Conservation (phyloP, 495 filamentous ascomycete species). For the Sphaerosporella brunnea region DNA sequence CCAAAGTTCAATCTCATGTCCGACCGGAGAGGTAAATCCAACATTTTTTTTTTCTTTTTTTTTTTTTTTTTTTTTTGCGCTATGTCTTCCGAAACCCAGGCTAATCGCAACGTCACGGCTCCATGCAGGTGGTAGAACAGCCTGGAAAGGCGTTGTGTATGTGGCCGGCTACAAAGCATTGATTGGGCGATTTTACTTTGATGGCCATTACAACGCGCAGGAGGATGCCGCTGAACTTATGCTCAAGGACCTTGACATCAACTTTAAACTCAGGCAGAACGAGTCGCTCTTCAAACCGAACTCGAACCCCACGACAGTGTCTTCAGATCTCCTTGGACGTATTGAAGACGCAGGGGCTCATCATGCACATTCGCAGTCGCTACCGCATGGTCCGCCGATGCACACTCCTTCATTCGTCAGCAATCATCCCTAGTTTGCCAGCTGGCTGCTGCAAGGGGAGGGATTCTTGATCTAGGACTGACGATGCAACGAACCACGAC, state of each 20-base stretch:
- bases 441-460: slow-evolving; percentile 5
- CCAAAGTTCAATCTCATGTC: slow-evolving; percentile 2
- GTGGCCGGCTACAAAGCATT: background rate
- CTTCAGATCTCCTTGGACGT: no score
- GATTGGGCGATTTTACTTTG: slow-evolving; percentile 3
- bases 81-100: background rate
- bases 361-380: slow-evolving; percentile 2
- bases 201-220: slow-evolving; percentile 1
- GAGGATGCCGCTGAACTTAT: slow-evolving; percentile 6
- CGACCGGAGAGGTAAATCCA: slow-evolving; percentile 4
- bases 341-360: background rate
- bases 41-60: background rate
- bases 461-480: background rate
- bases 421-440: slow-evolving; percentile 3
- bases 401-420: background rate
- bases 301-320: no score
- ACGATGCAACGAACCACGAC: background rate
- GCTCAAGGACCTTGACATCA: background rate
- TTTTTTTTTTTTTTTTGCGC: background rate
- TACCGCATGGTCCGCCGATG: background rate
- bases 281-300: no score
- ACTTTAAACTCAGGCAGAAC: background rate
- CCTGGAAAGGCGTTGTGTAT: slow-evolving; percentile 1
- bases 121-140: slow-evolving; percentile 5
- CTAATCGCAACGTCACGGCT: slow-evolving; percentile 2